phyloP scores from a whole-genome alignment of 768 basidiomycete species.

The Hydnum rufescens region DNA sequence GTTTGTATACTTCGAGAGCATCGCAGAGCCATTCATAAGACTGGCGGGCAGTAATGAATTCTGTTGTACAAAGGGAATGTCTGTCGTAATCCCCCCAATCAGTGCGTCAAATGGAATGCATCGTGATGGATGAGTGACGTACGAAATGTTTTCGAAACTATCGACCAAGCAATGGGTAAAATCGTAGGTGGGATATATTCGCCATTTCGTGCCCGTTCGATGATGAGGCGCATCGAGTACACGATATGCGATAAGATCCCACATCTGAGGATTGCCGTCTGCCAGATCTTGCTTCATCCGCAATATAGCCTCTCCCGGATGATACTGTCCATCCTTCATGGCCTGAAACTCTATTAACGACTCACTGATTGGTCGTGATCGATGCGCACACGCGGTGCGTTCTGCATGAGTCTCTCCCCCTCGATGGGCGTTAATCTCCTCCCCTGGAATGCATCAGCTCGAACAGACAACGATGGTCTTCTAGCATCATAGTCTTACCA shows the following conservation, averaged over 20 bases:
- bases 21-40: conserved; percentile 99
- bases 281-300: conserved; percentile 94
- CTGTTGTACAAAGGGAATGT: conserved; percentile 90
- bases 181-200: conserved; percentile 95
- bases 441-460: conserved; percentile 31
- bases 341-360: conserved; percentile 73
- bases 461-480: neutral
- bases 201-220: conserved; percentile 84
- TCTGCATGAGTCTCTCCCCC: conserved; percentile 66
- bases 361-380: conserved; percentile 67
- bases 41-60: conserved; percentile 88
- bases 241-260: conserved; percentile 95
- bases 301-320: conserved; percentile 78
- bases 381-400: conserved; percentile 71
- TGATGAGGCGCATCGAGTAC: conserved; percentile 84
- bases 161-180: conserved; percentile 97
- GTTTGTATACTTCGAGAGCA: conserved; percentile 91
- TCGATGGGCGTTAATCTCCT: conserved; percentile 75
- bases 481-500: conserved; percentile 35
- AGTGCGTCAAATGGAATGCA: neutral
- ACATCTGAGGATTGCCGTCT: conserved; percentile 96
- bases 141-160: conserved; percentile 99
- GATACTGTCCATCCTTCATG: conserved; percentile 82
- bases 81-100: conserved; percentile 24
- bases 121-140: conserved; percentile 20